A percentile compares a stretch with the other conserved stretches of the same genome.
Conservation (phyloP, 805 yeast species). For the Starmerella stellata region DNA sequence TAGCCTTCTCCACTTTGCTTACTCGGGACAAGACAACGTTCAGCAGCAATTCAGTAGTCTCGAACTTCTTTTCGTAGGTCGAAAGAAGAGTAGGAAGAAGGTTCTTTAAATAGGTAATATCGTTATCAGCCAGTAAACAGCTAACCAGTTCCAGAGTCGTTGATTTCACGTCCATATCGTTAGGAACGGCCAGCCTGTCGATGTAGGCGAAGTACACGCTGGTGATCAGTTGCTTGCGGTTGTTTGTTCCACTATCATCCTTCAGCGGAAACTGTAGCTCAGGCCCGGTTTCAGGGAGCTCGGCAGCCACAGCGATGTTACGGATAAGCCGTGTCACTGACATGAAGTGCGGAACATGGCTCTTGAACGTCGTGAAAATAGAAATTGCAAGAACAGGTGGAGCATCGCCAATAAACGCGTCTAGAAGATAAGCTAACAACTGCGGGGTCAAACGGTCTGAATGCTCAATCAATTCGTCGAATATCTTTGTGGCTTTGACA, state of each 20-base stretch:
- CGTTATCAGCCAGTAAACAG: slow-evolving; percentile 3
- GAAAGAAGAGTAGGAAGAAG: slow-evolving; percentile 5
- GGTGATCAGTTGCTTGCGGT: too few relatives aligned
- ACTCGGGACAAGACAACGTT: slow-evolving; percentile 15
- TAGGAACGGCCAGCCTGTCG: slow-evolving; percentile 4
- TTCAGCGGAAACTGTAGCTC: slow-evolving; percentile 1
- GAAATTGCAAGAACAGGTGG: slow-evolving; percentile 11
- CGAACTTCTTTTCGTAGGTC: slow-evolving; percentile 4
- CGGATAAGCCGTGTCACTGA: slow-evolving; percentile 14
- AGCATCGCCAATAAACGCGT: slow-evolving; percentile 18
- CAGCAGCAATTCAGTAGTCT: slow-evolving; percentile 9
- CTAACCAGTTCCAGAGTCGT: slow-evolving; percentile 10
- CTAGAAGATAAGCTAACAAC: slow-evolving; percentile 3
- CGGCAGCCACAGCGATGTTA: neutral
- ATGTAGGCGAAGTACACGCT: slow-evolving; percentile 10
- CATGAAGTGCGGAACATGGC: slow-evolving; percentile 12
- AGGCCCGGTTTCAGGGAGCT: too few relatives aligned
- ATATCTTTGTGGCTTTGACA: slow-evolving; percentile 7
- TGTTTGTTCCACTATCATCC: slow-evolving; percentile 4
- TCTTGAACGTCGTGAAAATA: slow-evolving; percentile 3
- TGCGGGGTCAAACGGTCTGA: slow-evolving; percentile 2
- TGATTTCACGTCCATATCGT: slow-evolving; percentile 13
- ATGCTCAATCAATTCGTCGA: neutral
- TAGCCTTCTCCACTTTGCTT: slow-evolving; percentile 7
- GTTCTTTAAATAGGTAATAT: neutral